These are phyloP conservation scores for Mangifera indica DNA, from an alignment of 345 rosid species.

Conservation along the genomic window DNA sequence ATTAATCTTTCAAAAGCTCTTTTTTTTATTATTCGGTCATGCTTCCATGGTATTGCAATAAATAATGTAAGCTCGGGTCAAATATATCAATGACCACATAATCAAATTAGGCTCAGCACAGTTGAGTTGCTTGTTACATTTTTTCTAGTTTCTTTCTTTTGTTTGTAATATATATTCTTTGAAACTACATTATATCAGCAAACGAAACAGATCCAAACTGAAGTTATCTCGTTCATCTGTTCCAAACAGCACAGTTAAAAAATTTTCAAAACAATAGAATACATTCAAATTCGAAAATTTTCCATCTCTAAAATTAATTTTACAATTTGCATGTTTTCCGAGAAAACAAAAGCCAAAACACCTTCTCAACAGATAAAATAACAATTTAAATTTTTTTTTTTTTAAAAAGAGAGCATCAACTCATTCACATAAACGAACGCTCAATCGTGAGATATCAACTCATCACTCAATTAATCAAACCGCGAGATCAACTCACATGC, in stretches of 20 bases:
- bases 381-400: too few relatives aligned
- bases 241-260: background rate
- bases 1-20: background rate
- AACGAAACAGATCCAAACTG: background rate
- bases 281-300: constrained; percentile 7
- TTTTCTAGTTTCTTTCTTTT: background rate
- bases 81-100: background rate
- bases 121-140: background rate
- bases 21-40: background rate
- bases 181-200: background rate
- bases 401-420: constrained; percentile 5
- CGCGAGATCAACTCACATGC: constrained; percentile 10
- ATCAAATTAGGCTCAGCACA: background rate
- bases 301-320: background rate
- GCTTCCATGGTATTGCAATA: background rate
- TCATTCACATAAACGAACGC: constrained; percentile 10
- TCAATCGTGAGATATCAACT: background rate
- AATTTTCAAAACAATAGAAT: constrained; percentile 2
- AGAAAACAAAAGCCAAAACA: background rate
- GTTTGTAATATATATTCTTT: too few relatives aligned
- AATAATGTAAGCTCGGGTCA: background rate
- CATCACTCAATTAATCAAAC: constrained; percentile 15
- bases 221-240: background rate
- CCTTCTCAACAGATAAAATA: background rate
- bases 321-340: constrained; percentile 1